Conservation (phyloP, 129 eudicot genomes). For the Escallonia herrerae region DNA sequence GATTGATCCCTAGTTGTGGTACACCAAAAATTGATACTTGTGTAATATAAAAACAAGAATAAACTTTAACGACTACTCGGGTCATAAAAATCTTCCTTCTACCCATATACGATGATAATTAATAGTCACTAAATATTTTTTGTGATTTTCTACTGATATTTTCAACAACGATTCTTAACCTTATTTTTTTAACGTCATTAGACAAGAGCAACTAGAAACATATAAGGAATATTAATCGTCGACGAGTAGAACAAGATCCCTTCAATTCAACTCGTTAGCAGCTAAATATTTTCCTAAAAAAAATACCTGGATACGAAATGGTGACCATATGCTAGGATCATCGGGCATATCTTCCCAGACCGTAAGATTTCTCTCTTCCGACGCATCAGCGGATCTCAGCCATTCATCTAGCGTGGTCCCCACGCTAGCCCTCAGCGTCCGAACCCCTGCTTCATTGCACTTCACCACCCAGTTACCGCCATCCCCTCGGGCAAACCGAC, state of each 20-base stretch:
- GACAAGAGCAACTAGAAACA: neutral
- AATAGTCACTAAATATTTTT: no score
- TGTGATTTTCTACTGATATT: no score
- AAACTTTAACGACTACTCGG: no score
- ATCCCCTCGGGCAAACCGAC: constrained; percentile 39
- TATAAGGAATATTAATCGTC: neutral
- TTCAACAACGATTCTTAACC: no score
- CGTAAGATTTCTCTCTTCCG: constrained; percentile 48
- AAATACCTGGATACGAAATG: constrained; percentile 61
- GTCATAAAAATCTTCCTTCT: no score
- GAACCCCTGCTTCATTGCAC: constrained; percentile 64
- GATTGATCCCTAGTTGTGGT: no score
- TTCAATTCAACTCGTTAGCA: neutral
- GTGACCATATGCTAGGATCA: constrained; percentile 56
- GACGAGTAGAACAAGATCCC: neutral
- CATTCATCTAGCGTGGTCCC: constrained; percentile 49
- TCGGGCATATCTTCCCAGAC: constrained; percentile 57
- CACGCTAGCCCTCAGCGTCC: constrained; percentile 45
- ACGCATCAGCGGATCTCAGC: constrained; percentile 40
- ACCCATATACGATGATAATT: no score
- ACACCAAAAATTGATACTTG: no score
- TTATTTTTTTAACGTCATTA: no score
- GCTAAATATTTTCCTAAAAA: neutral
- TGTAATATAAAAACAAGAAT: no score
- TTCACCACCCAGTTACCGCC: constrained; percentile 46